Percentiles rank a stretch among this genome's conserved stretches.
phyloP scores from a whole-genome alignment of 345 rosid species.

The Luvunga scandens region DNA sequence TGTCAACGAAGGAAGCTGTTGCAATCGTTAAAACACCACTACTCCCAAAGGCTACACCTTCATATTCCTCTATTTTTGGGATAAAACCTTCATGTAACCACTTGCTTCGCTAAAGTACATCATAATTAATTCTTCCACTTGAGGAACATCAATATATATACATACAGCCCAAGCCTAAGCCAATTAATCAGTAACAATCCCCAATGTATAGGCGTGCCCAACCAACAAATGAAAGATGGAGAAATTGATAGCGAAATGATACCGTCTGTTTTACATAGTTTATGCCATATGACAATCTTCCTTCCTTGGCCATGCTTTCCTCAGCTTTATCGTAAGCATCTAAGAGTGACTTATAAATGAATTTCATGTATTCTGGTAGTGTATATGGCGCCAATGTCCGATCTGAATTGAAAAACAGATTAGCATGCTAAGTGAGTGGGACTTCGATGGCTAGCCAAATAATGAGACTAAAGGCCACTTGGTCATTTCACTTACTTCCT shows the following conservation, averaged over 20 bases:
- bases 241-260: too few relatives aligned
- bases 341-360: background rate
- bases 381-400: background rate
- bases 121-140: background rate
- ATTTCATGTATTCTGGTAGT: background rate
- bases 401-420: background rate
- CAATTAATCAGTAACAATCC: too few relatives aligned
- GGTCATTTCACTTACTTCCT: too few relatives aligned
- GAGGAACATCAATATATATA: background rate
- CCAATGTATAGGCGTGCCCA: too few relatives aligned
- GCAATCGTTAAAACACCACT: background rate
- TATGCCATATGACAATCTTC: too few relatives aligned
- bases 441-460: too few relatives aligned
- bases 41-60: background rate
- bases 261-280: too few relatives aligned
- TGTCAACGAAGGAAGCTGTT: background rate
- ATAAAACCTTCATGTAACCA: background rate
- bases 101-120: background rate
- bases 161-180: too few relatives aligned
- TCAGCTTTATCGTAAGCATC: background rate
- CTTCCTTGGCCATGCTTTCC: too few relatives aligned
- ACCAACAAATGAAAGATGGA: too few relatives aligned
- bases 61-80: background rate
- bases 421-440: too few relatives aligned
- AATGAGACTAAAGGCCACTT: too few relatives aligned